Evolutionary conservation across 2,329 filamentous ascomycete genomes (phyloP).

Genomic region (Monascus ruber): DNA sequence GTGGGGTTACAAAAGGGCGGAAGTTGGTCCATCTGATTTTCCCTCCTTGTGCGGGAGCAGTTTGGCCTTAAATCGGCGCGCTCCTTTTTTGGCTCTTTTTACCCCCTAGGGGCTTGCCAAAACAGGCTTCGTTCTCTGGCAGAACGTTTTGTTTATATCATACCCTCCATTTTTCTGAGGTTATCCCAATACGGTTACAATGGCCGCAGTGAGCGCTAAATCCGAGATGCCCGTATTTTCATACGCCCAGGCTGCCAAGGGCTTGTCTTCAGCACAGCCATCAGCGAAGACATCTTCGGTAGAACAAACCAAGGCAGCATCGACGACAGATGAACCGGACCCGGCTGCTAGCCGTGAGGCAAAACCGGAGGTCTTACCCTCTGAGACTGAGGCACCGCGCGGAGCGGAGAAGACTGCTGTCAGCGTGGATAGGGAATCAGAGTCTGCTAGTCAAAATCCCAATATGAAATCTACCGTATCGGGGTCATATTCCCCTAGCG

Average conservation of each 20-base stretch:
- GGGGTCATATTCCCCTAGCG: conserved; percentile 42
- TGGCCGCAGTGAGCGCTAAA: conserved; percentile 31
- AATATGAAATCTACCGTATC: conserved; percentile 25
- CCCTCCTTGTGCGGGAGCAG: conserved; percentile 13
- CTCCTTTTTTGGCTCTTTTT: conserved; percentile 6
- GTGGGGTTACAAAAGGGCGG: conserved; percentile 19
- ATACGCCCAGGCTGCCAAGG: conserved; percentile 91
- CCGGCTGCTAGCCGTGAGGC: conserved; percentile 17
- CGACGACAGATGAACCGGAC: conserved; percentile 19
- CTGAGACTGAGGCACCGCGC: conserved; percentile 35
- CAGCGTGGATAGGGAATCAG: conserved; percentile 22
- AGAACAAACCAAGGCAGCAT: conserved; percentile 17
- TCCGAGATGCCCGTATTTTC: conserved; percentile 57
- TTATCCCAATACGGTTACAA: conserved; percentile 14
- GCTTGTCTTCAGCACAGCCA: conserved; percentile 44
- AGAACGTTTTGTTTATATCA: conserved; percentile 10
- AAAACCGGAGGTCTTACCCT: conserved; percentile 21
- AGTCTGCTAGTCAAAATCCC: conserved; percentile 12
- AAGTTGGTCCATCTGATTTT: conserved; percentile 13
- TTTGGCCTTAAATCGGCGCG: conserved; percentile 12
- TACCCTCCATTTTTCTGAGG: conserved; percentile 1
- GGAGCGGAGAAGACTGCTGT: conserved; percentile 27
- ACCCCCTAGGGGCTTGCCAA: conserved; percentile 8
- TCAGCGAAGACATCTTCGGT: conserved; percentile 30
- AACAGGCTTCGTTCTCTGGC: conserved; percentile 14